Conservation (phyloP, 495 filamentous ascomycete genomes). For the Penicillium paradoxum region DNA sequence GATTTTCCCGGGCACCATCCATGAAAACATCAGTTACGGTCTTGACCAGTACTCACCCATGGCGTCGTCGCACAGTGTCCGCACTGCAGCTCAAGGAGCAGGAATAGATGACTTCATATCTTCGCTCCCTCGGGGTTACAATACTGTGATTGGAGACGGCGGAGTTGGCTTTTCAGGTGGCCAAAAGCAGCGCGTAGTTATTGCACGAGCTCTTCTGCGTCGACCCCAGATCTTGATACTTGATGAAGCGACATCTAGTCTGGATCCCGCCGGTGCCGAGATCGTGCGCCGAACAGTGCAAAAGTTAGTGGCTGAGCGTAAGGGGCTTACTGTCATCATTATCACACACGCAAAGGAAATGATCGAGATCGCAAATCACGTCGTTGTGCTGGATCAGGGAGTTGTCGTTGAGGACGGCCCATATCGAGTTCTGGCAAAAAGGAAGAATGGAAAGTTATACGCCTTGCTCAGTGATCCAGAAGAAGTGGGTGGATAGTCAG, state of each 20-base stretch:
- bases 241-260: slow-evolving; percentile 80
- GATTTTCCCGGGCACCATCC: slow-evolving; percentile 70
- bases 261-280: slow-evolving; percentile 68
- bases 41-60: slow-evolving; percentile 42
- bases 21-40: slow-evolving; percentile 79
- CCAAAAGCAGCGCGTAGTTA: slow-evolving; percentile 75
- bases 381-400: slow-evolving; percentile 68
- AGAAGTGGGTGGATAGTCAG: background rate
- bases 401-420: slow-evolving; percentile 59
- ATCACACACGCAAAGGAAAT: slow-evolving; percentile 78
- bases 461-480: slow-evolving; percentile 27
- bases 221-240: slow-evolving; percentile 68
- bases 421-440: slow-evolving; percentile 50
- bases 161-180: slow-evolving; percentile 74
- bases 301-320: slow-evolving; percentile 30
- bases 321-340: slow-evolving; percentile 52
- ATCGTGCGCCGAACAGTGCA: slow-evolving; percentile 60
- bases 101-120: slow-evolving; percentile 77
- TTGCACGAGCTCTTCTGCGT: slow-evolving; percentile 73
- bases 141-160: slow-evolving; percentile 72
- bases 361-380: slow-evolving; percentile 70
- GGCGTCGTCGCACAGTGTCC: slow-evolving; percentile 35
- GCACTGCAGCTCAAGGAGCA: slow-evolving; percentile 58
- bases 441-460: slow-evolving; percentile 36
- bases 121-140: slow-evolving; percentile 68